Conservation (phyloP, 2,329 filamentous ascomycete species). For the Akanthomyces muscarius region DNA sequence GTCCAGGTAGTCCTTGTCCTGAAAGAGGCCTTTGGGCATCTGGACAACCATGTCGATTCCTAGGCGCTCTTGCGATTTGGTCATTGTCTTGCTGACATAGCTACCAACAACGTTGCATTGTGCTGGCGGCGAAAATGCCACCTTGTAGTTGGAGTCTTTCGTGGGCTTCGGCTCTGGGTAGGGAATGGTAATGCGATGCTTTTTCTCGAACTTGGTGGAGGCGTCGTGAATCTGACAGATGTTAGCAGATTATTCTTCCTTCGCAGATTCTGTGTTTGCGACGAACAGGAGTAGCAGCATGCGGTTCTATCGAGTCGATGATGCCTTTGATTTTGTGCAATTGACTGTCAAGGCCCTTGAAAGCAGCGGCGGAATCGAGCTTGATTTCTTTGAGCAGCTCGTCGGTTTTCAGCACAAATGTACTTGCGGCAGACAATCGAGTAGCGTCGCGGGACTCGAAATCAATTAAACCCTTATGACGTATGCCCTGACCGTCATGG, state of each 20-base stretch:
- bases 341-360: constrained; percentile 46
- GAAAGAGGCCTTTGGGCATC: constrained; percentile 76
- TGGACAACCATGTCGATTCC: constrained; percentile 80
- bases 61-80: constrained; percentile 55
- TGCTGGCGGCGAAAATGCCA: constrained; percentile 70
- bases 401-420: constrained; percentile 56
- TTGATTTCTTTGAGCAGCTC: constrained; percentile 54
- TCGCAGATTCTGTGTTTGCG: neutral
- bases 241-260: constrained; percentile 18
- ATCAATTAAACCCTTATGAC: constrained; percentile 35
- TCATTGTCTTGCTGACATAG: constrained; percentile 72
- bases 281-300: constrained; percentile 49
- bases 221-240: constrained; percentile 63
- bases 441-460: constrained; percentile 39
- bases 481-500: constrained; percentile 34
- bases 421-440: constrained; percentile 45
- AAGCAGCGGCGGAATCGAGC: constrained; percentile 47
- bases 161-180: constrained; percentile 78
- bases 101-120: constrained; percentile 87
- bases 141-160: constrained; percentile 74
- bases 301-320: constrained; percentile 48
- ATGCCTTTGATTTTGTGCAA: constrained; percentile 50
- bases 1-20: constrained; percentile 92
- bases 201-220: constrained; percentile 60
- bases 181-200: constrained; percentile 67